These are phyloP conservation scores for Solanum dulcamara DNA, from an alignment of 257 asterid species.

Conservation along the genomic window DNA sequence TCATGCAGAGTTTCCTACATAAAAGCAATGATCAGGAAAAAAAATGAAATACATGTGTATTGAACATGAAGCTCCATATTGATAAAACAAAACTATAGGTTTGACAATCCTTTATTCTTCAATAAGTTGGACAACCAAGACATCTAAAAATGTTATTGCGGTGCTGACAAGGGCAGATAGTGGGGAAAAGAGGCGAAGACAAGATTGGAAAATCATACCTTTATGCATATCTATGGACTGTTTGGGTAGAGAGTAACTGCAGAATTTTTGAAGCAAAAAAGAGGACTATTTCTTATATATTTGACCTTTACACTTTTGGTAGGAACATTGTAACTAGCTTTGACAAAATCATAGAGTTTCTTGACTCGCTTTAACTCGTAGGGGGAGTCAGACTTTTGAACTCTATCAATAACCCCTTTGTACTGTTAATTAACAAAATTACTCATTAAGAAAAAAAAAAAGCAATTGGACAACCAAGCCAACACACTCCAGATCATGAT, in stretches of 20 bases:
- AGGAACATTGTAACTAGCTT: not conserved
- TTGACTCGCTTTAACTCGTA: not conserved
- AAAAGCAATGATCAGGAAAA: not conserved
- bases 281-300: not conserved
- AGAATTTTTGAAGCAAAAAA: not conserved
- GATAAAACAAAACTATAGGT: not conserved
- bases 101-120: not conserved
- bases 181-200: not conserved
- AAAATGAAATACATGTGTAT: not conserved
- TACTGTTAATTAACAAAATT: not conserved
- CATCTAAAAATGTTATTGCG: not conserved
- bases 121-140: not conserved
- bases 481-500: not conserved
- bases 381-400: not conserved
- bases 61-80: not conserved
- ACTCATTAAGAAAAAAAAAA: not conserved
- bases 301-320: not conserved
- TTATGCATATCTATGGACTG: not conserved
- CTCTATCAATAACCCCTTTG: not conserved
- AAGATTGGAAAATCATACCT: not conserved
- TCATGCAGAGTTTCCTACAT: constrained; percentile 87
- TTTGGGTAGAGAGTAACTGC: not conserved
- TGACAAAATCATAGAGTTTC: not conserved
- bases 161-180: not conserved
- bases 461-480: not conserved